These are phyloP conservation scores for Santalum album DNA, from an alignment of 164 flowering plant species.

Conservation along the genomic window DNA sequence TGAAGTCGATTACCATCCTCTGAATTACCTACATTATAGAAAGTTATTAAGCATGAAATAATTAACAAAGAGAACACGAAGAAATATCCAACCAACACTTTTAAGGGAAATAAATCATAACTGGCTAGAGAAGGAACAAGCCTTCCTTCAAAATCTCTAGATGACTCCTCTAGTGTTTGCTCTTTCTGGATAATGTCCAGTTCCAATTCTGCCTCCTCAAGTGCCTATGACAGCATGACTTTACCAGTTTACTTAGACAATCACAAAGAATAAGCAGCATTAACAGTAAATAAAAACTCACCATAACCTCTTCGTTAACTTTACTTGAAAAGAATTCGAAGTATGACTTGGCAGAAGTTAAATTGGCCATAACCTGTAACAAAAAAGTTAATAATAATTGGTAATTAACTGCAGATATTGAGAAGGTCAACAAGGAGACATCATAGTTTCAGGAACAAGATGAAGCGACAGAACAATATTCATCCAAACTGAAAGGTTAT, in stretches of 20 bases:
- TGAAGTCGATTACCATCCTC: conserved; percentile 50
- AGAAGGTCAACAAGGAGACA: no score
- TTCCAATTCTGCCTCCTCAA: conserved; percentile 87
- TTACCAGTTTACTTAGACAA: background rate
- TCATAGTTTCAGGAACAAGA: background rate
- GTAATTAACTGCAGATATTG: no score
- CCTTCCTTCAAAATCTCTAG: conserved; percentile 20
- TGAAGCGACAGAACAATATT: background rate
- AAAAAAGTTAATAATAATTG: no score
- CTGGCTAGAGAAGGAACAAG: conserved; percentile 24
- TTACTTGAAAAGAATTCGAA: conserved; percentile 58
- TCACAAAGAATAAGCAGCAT: conserved; percentile 1
- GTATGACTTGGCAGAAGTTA: conserved; percentile 59
- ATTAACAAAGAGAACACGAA: no score
- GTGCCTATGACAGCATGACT: conserved; percentile 34
- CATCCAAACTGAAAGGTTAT: no score
- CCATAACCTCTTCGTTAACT: conserved; percentile 46
- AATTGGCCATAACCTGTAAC: conserved; percentile 57
- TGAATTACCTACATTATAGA: conserved; percentile 24
- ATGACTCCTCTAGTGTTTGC: conserved; percentile 24
- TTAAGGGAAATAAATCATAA: conserved; percentile 14
- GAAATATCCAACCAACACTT: background rate
- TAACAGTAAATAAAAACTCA: conserved; percentile 16
- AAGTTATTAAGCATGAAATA: no score
- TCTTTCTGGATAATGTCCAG: conserved; percentile 61